Conservation (phyloP, 345 rosid species). For the Capsella bursapastoris region DNA sequence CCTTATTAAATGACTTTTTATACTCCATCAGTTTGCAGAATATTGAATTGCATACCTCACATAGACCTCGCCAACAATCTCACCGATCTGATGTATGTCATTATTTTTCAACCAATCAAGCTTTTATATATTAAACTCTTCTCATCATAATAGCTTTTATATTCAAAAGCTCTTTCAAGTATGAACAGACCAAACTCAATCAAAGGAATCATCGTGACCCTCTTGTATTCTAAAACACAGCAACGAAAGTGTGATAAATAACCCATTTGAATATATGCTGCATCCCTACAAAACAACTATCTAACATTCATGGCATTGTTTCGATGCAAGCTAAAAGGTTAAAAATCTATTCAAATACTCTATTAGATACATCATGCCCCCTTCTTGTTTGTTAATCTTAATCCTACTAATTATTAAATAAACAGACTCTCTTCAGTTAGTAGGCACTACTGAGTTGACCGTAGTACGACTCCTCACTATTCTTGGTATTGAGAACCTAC, state of each 20-base stretch:
- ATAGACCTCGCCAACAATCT: no score
- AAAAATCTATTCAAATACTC: conserved; percentile 16
- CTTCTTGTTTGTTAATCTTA: conserved; percentile 11
- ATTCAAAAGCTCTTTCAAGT: no score
- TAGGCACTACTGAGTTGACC: conserved; percentile 14
- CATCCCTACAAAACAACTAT: conserved; percentile 34
- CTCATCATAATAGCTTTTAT: no score
- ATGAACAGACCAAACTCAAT: neutral
- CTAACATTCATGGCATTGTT: conserved; percentile 2
- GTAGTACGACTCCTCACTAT: conserved; percentile 34
- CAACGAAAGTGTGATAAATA: conserved; percentile 5
- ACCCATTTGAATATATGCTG: conserved; percentile 23
- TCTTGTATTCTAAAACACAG: neutral
- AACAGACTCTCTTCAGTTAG: conserved; percentile 18
- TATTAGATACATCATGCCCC: conserved; percentile 1
- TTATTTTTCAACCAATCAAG: no score
- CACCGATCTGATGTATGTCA: no score
- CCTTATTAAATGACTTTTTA: no score
- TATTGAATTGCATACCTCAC: no score
- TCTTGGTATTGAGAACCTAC: conserved; percentile 34
- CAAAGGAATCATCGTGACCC: neutral
- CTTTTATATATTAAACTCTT: no score
- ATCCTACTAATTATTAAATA: neutral
- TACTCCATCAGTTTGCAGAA: no score
- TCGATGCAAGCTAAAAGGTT: neutral